These are phyloP conservation scores for Kodamaea alishanica DNA, from an alignment of 1,139 yeast species.

Conservation along the genomic window DNA sequence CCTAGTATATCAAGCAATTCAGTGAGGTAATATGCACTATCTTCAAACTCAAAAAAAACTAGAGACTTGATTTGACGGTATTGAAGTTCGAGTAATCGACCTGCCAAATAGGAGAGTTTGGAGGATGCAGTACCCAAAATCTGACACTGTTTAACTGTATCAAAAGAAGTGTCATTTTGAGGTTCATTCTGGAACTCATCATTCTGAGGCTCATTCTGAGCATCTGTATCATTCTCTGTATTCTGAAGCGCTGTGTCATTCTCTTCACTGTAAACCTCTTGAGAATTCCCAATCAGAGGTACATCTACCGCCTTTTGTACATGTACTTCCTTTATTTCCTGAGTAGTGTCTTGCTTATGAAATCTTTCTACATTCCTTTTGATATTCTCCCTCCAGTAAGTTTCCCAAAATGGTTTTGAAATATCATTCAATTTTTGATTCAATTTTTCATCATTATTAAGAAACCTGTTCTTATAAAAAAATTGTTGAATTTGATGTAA, in stretches of 20 bases:
- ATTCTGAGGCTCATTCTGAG: too few relatives aligned
- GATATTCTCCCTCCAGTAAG: conserved; percentile 46
- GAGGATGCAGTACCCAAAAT: conserved; percentile 59
- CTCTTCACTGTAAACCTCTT: background rate
- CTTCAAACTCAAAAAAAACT: conserved; percentile 69
- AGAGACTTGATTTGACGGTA: conserved; percentile 47
- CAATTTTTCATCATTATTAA: conserved; percentile 24
- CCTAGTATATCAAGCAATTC: conserved; percentile 63
- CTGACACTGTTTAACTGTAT: conserved; percentile 29
- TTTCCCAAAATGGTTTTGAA: conserved; percentile 47
- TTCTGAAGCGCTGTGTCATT: background rate
- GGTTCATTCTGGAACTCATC: background rate
- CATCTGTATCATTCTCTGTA: background rate
- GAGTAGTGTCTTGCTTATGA: conserved; percentile 25
- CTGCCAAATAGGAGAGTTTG: conserved; percentile 56
- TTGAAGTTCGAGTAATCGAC: conserved; percentile 52
- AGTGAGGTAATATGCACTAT: conserved; percentile 63
- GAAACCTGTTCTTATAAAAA: conserved; percentile 50
- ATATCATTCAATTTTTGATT: conserved; percentile 25
- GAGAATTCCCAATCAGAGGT: conserved; percentile 10
- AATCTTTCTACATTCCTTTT: conserved; percentile 33
- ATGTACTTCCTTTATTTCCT: conserved; percentile 18
- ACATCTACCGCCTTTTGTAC: conserved; percentile 14
- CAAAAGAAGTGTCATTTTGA: conserved; percentile 13
- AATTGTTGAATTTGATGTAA: conserved; percentile 50